Evolutionary conservation across 2,329 filamentous ascomycete genomes (phyloP), one percentile per base, ranked within the genome.

Genomic region (Blastomyces gilchristii): DNA sequence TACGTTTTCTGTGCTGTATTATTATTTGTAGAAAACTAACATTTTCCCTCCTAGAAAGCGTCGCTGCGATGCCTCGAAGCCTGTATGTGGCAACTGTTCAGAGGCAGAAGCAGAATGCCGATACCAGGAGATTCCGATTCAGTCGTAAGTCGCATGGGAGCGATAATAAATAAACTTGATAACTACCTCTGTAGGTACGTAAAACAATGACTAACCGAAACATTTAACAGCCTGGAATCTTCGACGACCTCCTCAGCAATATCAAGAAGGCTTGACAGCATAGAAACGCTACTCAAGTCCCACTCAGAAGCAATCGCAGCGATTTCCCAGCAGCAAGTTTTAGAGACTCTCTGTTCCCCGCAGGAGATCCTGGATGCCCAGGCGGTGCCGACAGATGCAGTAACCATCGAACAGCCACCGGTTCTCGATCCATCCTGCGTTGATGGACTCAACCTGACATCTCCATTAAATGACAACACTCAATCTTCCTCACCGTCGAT

Each of bases 11-110:
- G 34, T 11, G 37, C 31, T 22, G n/a, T 22, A 39, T 3, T 63
- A 28, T 47, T 12, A 31, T n/a, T 22, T 37, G 9, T 11, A n/a
- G 5, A n/a, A 56, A n/a, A 56, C 50, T 62, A 43, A 62, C 34
- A 56, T 52, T 52, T n/a, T 16, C 9, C 31, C 43, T 8, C 28
- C 31, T 54, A 66, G 64, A 43, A 66, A 66, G 50, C 62, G 64
- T 39, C 60, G 64, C 34, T 66, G 65, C 58, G 65, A 66, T 57
- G 64, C 58, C 11, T 63, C 62, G 62, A 66, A 60, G 37, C 65
- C 65, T 7, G 58, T 63, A 22, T 66, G 65, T 41, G 61, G 62
- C 2, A 62, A 64, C 18, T 66, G 65, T 31, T 34, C 56, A 0
- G 65, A 66, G 14, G 37, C 63, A 58, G 65, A 63, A 18, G 65